phyloP scores from a whole-genome alignment of 768 basidiomycete species.

The Baorangia bicolor region DNA sequence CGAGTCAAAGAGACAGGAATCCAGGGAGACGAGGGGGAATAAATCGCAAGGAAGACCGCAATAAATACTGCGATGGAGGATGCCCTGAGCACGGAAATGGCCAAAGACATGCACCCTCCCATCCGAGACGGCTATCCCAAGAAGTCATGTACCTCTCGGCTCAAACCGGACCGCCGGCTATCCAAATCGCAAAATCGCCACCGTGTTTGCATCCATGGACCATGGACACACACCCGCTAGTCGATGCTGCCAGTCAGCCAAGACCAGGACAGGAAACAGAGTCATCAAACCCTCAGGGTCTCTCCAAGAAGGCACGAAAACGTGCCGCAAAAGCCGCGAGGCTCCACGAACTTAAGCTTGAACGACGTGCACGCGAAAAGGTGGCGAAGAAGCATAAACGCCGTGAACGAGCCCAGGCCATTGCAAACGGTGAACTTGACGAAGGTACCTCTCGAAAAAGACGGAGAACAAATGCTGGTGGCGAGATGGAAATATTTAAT shows the following conservation, averaged over 20 bases:
- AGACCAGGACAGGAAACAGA: constrained; percentile 14
- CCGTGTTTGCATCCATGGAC: constrained; percentile 18
- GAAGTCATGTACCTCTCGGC: constrained; percentile 14
- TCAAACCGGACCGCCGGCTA: constrained; percentile 21
- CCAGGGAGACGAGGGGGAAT: neutral
- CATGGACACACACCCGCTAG: constrained; percentile 19
- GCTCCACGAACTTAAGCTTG: constrained; percentile 64
- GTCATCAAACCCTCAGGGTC: constrained; percentile 28
- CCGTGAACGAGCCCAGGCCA: constrained; percentile 53
- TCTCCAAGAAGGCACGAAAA: constrained; percentile 81
- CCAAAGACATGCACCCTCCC: neutral
- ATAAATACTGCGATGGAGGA: constrained; percentile 3
- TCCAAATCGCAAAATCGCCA: constrained; percentile 2
- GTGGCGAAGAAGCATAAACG: constrained; percentile 75
- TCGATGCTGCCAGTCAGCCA: constrained; percentile 12
- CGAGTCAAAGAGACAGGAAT: neutral
- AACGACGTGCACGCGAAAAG: constrained; percentile 75
- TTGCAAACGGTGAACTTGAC: constrained; percentile 47
- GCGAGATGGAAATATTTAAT: constrained; percentile 46
- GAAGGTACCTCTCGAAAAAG: constrained; percentile 13
- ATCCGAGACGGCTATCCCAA: neutral
- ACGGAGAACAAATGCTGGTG: constrained; percentile 27
- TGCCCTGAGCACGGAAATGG: constrained; percentile 4
- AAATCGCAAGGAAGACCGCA: neutral
- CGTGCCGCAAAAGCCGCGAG: constrained; percentile 69